Evolutionary conservation across 148 eudicot genomes (phyloP).

Genomic region (Euryodendron excelsum): DNA sequence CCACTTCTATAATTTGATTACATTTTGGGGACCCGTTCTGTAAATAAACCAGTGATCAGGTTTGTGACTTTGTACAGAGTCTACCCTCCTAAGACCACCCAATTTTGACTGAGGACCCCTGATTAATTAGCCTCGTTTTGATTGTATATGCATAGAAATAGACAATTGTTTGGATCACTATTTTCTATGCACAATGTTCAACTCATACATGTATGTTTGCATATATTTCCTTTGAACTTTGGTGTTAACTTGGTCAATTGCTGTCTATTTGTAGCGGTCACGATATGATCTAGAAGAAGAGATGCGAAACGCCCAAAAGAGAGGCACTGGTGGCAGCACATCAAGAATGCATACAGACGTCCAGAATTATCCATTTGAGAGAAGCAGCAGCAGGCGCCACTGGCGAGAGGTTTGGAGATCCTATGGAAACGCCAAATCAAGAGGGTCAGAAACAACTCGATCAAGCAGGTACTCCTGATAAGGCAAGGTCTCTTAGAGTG

Average conservation of each 20-base stretch:
- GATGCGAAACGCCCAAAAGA: slow-evolving; percentile 50
- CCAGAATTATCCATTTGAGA: slow-evolving; percentile 41
- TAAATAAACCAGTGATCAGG: background rate
- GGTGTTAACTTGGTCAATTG: slow-evolving; percentile 4
- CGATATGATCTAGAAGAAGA: slow-evolving; percentile 78
- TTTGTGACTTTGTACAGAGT: background rate
- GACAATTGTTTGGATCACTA: background rate
- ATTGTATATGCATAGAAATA: background rate
- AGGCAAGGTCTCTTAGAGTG: slow-evolving; percentile 15
- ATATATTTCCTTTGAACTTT: background rate
- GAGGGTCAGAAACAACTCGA: slow-evolving; percentile 51
- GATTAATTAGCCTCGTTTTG: too few species aligned
- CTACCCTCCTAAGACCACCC: background rate
- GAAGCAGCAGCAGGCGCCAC: slow-evolving; percentile 49
- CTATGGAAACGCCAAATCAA: slow-evolving; percentile 46
- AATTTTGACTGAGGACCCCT: too few species aligned
- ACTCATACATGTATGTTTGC: background rate
- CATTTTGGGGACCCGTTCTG: background rate
- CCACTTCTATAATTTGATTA: background rate
- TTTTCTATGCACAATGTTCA: background rate
- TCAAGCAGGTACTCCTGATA: slow-evolving; percentile 37
- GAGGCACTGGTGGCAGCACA: slow-evolving; percentile 31
- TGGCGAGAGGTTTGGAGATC: slow-evolving; percentile 64
- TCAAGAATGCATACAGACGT: slow-evolving; percentile 49
- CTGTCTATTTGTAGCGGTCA: slow-evolving; percentile 47